A percentile compares a stretch with the other conserved stretches of the same genome.
phyloP scores from a whole-genome alignment of 2,329 filamentous ascomycete species.

The Aspergillus cejpii region DNA sequence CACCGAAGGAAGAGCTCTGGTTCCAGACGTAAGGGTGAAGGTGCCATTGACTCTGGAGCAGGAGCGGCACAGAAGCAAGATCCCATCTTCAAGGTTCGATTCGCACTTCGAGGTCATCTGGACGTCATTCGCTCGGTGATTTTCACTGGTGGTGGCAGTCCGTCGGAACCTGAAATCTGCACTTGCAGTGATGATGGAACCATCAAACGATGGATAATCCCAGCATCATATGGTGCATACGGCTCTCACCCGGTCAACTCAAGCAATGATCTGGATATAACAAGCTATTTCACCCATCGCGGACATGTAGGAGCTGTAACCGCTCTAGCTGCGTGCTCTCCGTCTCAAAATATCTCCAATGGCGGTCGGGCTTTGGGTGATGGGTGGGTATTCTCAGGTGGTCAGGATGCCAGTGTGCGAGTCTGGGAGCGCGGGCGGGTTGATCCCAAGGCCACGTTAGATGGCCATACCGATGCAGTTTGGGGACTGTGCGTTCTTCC shows the following conservation, averaged over 20 bases:
- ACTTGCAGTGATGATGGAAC: conserved; percentile 92
- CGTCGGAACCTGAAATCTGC: conserved; percentile 92
- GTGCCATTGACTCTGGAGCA: conserved; percentile 56
- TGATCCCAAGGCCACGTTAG: conserved; percentile 88
- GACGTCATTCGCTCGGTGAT: conserved; percentile 92
- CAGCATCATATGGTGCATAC: conserved; percentile 64
- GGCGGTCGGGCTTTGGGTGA: conserved; percentile 83
- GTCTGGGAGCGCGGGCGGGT: conserved; percentile 95
- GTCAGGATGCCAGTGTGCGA: conserved; percentile 83
- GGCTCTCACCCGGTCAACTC: conserved; percentile 48
- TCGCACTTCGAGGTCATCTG: conserved; percentile 83
- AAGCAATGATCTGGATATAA: conserved; percentile 78
- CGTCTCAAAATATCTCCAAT: conserved; percentile 80
- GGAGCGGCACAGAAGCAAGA: conserved; percentile 52
- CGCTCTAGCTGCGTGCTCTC: conserved; percentile 77
- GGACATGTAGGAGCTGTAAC: conserved; percentile 89
- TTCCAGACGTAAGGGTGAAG: conserved; percentile 57
- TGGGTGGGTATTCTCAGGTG: conserved; percentile 97
- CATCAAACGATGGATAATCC: conserved; percentile 95
- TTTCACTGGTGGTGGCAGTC: conserved; percentile 92
- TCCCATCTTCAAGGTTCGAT: conserved; percentile 82
- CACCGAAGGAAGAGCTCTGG: conserved; percentile 77
- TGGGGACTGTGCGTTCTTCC: conserved; percentile 94
- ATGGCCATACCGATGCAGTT: conserved; percentile 90
- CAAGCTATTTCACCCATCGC: conserved; percentile 89